phyloP scores from a whole-genome alignment of 2,329 filamentous ascomycete genomes.

The Fusarium concolor region DNA sequence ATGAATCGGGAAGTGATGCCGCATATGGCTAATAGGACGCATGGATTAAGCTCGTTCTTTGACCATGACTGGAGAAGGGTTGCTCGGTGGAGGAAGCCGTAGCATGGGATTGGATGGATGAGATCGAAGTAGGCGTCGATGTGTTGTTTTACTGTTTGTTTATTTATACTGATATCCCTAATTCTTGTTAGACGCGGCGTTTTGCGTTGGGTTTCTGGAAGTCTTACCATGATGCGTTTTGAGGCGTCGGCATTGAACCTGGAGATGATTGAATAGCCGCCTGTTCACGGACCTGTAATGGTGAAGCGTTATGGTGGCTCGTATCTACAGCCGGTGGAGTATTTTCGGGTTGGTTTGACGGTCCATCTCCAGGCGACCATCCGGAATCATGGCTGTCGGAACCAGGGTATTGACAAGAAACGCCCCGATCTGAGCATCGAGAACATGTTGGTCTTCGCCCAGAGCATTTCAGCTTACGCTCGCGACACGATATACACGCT shows the following conservation, averaged over 20 bases:
- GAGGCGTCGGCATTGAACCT: not conserved
- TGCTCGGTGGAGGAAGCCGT: conserved; percentile 26
- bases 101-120: conserved; percentile 24
- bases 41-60: conserved; percentile 14
- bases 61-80: conserved; percentile 24
- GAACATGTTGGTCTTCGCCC: conserved; percentile 13
- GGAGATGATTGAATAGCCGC: accelerated
- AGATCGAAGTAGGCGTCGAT: conserved; percentile 29
- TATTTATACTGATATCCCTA: conserved; percentile 17
- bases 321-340: not conserved
- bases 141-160: conserved; percentile 12
- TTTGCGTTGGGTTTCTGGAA: accelerated
- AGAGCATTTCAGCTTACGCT: conserved; percentile 27
- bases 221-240: not conserved
- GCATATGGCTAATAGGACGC: conserved; percentile 10
- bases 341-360: not conserved
- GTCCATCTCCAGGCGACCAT: not conserved
- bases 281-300: not conserved
- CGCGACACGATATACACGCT: conserved; percentile 16
- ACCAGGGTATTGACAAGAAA: conserved; percentile 11
- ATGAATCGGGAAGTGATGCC: conserved; percentile 15
- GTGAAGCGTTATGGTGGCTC: not conserved
- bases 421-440: not conserved
- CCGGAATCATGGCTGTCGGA: not conserved
- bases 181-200: accelerated